Percentiles rank a stretch among this genome's conserved stretches.
These are phyloP conservation scores for Eimeria sp. DNA, from an alignment of 169 alveolate species.

Conservation along the genomic window DNA sequence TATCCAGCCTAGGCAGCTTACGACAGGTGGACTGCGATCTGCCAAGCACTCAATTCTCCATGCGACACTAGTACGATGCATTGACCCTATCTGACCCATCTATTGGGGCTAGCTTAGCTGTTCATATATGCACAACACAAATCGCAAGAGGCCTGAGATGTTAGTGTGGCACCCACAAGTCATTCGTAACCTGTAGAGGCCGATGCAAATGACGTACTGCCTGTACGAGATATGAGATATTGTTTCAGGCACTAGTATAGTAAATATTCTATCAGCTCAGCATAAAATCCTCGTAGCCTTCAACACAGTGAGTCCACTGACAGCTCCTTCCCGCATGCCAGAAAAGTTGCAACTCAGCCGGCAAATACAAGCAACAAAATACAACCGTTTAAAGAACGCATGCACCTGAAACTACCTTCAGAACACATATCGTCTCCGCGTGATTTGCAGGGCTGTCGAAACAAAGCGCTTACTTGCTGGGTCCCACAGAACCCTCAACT, in stretches of 20 bases:
- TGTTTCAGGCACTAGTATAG: not conserved
- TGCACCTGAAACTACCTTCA: not conserved
- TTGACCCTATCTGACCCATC: not conserved
- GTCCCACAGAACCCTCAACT: not conserved
- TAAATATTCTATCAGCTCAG: not conserved
- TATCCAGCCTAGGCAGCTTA: not conserved
- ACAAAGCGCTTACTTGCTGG: not conserved
- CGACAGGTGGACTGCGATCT: not conserved
- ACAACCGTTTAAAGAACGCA: not conserved
- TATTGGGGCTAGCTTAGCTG: not conserved
- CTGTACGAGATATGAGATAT: not conserved
- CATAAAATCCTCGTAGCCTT: not conserved
- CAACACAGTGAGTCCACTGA: not conserved
- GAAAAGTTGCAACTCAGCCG: not conserved
- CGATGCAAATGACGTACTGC: not conserved
- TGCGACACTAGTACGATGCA: not conserved
- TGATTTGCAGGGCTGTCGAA: not conserved
- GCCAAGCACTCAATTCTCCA: not conserved
- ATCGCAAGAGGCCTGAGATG: not conserved
- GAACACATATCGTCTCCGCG: not conserved
- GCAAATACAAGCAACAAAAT: not conserved
- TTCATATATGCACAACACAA: not conserved
- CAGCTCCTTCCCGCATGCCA: not conserved
- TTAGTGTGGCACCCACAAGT: not conserved
- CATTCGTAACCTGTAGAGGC: not conserved